Base-by-base conservation (phyloP, 1,284 basidiomycete genomes). In the Papiliotrema flavescens region DNA sequence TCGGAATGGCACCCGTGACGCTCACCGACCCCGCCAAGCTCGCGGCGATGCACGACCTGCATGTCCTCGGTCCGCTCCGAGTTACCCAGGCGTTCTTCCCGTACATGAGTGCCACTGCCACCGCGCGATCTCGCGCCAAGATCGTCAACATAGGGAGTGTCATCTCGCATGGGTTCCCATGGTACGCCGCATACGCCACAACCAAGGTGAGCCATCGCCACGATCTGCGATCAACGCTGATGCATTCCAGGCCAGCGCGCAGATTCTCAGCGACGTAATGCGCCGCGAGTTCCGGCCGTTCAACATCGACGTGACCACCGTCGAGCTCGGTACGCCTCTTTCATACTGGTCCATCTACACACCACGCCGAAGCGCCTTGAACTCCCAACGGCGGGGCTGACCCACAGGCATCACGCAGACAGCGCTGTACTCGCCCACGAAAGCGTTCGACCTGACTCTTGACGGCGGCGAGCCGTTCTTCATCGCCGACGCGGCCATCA, bases 31-130 rank as follows among this genome's bases (percentile, higher is more conserved):
- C 52, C 19, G 43, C 22, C n/a, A 24, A 40, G 7, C 26, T 65
- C 22, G 47, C 45, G 2, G 43, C 24, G 11, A 50, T 66, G 51
- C 57, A 54, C 56, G 64, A 68, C 20, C 49, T 63, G 43, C 60
- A 68, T 50, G 55, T 58, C 35, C 47, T 65, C 19, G 64, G 52
- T 14, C 55, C 56, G 1, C 34, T 68, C 2, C 45, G 57, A 1
- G 36, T 64, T 24, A 49, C 47, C 11, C 66, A 68, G 37, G 61
- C 55, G 1, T 62, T 58, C 42, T 41, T 53, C 0, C 52, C 51
- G 1, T 49, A 61, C 39, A 32, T 53, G 28, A 32, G 28, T 11
- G 28, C 6, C 28, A 44, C 42, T 3, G 42, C 42, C 7, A 44
- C 42, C 14, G 4, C 42, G 4, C 8, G 3, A 3, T 6, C 23